A percentile compares a stretch with the other conserved stretches of the same genome.
Evolutionary conservation across 805 yeast genomes (phyloP).

Genomic region (Lipomyces yamadae): DNA sequence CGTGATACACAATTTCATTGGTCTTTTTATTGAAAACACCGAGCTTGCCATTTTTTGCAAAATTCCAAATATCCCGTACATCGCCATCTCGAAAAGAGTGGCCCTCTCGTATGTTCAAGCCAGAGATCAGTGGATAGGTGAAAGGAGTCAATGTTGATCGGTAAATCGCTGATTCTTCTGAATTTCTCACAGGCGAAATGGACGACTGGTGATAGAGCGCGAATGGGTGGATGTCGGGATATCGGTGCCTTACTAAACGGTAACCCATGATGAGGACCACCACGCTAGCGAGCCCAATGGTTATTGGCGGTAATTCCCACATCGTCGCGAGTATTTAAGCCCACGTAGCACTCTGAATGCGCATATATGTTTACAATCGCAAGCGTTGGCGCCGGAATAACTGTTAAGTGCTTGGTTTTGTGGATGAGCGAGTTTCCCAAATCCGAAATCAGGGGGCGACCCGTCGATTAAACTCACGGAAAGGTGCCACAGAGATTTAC

Average conservation of each 20-base stretch:
- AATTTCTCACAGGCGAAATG: constrained; percentile 64
- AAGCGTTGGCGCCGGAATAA: too few species aligned
- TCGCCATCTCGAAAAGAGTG: constrained; percentile 76
- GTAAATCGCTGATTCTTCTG: constrained; percentile 74
- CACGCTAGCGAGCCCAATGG: constrained; percentile 17
- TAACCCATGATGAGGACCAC: constrained; percentile 29
- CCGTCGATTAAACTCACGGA: too few species aligned
- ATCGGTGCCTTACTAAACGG: constrained; percentile 36
- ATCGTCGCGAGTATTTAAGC: neutral
- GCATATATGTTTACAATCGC: too few species aligned
- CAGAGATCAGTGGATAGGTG: constrained; percentile 70
- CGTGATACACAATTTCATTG: constrained; percentile 18
- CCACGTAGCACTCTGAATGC: too few species aligned
- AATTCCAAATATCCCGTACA: constrained; percentile 69
- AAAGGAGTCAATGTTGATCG: constrained; percentile 76
- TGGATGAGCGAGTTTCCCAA: too few species aligned
- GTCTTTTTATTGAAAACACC: constrained; percentile 40
- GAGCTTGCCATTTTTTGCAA: constrained; percentile 46
- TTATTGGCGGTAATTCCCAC: constrained; percentile 23
- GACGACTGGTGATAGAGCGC: constrained; percentile 61
- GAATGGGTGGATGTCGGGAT: constrained; percentile 47
- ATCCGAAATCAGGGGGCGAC: too few species aligned
- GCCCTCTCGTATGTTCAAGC: constrained; percentile 66
- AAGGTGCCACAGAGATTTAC: too few species aligned
- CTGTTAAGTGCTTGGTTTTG: too few species aligned